Base-by-base conservation (phyloP, 805 yeast species). In the Naumovozyma dairenensis region DNA sequence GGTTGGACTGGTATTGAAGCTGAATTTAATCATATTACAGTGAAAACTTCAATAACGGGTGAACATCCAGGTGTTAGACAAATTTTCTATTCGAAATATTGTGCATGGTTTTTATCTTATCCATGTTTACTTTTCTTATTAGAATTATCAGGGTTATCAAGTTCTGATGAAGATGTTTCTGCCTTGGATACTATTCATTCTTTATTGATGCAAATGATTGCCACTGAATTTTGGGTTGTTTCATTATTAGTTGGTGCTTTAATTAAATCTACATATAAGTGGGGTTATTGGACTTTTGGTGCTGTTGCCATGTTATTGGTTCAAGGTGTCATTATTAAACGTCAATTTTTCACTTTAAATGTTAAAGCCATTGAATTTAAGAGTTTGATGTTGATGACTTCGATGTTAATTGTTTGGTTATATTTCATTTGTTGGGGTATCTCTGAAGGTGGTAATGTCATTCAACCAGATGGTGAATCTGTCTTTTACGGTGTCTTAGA, bases 211-310 rank as follows among this genome's bases (percentile, higher is more conserved):
- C 69, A 69, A 45, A 42, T 65, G n/a, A 45, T 64, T 21, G 57
- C 66, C n/a, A 54, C 61, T 29, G 72, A 63, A 49, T 63, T 69
- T 15, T 69, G 63, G 48, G 72, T 74, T 25, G 60, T 77, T 33
- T 67, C 72, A 27, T 60, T 72, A 27, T 64, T 77, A 53, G 67
- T 77, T 48, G 82, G 80, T 46, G 40, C 70, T 15, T 59, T 77
- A 43, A 70, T 77, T 38, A 42, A 51, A 21, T 66, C 79, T 6
- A 57, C 72, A 28, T 77, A 77, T 57, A 77, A 72, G 53, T 77
- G 82, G 82, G 84, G 83, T 51, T 76, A 72, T 62, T 77, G 71
- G 56, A 66, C 71, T 5, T 71, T 77, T 52, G 74, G 71, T 20
- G 62, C 62, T 27, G 55, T 55, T 38, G 65, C 67, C 24, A 59